Evolutionary conservation across 139 green algal species (phyloP).

Genomic region (Volvox africanus): DNA sequence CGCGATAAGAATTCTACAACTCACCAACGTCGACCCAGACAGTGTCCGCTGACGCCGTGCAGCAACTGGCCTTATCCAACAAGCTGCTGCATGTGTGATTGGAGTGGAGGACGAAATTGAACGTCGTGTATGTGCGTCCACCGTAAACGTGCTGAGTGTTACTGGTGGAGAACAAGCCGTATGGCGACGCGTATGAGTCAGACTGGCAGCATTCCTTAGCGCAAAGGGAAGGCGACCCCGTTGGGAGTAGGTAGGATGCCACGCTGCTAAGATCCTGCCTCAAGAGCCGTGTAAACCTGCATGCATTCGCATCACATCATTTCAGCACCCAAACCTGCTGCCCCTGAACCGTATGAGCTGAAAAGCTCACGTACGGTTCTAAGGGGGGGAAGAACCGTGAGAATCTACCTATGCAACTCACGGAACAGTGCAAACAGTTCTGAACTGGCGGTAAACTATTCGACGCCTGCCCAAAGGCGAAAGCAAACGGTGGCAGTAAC

Average conservation of each 20-base stretch:
- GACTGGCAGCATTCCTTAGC: constrained; percentile 50
- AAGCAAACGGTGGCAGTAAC: no score
- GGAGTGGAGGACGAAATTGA: constrained; percentile 46
- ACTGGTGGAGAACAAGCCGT: constrained; percentile 45
- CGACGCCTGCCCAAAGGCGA: no score
- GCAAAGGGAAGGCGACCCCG: not conserved
- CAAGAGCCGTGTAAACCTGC: constrained; percentile 43
- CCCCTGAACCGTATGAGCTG: no score
- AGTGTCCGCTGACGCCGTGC: constrained; percentile 41
- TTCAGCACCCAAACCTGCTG: no score
- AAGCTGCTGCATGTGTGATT: not conserved
- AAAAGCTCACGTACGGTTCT: no score
- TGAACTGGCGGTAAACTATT: no score
- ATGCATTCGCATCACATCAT: not conserved
- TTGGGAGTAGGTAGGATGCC: constrained; percentile 31
- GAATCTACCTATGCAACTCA: no score
- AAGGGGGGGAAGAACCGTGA: no score
- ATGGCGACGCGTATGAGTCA: constrained; percentile 56
- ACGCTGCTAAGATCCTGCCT: not conserved
- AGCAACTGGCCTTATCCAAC: constrained; percentile 41
- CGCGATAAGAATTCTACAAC: not conserved
- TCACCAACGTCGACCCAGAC: constrained; percentile 59
- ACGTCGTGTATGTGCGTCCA: constrained; percentile 53
- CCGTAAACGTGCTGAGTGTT: constrained; percentile 22
- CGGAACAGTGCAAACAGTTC: no score